A percentile compares a stretch with the other conserved stretches of the same genome.
Evolutionary conservation across 345 rosid genomes (phyloP).

Genomic region (Isatis tinctoria): DNA sequence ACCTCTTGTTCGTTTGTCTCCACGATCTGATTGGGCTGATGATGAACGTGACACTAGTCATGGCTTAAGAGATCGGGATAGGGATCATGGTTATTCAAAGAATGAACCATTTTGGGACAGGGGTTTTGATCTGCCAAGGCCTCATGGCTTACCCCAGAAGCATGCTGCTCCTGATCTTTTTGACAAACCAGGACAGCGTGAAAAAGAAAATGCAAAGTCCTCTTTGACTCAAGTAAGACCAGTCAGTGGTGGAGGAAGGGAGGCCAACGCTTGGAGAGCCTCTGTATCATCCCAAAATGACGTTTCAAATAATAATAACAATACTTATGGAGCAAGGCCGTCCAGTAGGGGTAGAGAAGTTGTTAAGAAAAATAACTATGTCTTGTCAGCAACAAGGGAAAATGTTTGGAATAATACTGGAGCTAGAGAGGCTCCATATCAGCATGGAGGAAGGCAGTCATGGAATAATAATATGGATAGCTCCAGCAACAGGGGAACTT

Average conservation of each 20-base stretch:
- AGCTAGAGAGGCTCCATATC: constrained; percentile 56
- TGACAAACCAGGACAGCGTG: constrained; percentile 60
- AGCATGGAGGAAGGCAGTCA: constrained; percentile 57
- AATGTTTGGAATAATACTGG: constrained; percentile 45
- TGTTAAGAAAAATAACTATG: constrained; percentile 49
- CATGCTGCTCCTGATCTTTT: constrained; percentile 43
- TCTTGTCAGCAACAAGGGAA: constrained; percentile 43
- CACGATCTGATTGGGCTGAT: constrained; percentile 98
- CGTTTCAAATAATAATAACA: constrained; percentile 43
- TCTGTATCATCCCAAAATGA: constrained; percentile 57
- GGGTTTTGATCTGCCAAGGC: constrained; percentile 68
- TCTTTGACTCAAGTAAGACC: constrained; percentile 56
- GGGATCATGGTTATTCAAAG: constrained; percentile 57
- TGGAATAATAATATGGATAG: constrained; percentile 51
- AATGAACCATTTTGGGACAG: constrained; percentile 70
- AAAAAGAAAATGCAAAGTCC: constrained; percentile 54
- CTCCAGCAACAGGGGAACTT: constrained; percentile 45
- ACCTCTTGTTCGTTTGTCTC: constrained; percentile 71
- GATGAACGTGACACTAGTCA: constrained; percentile 96
- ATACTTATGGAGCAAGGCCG: constrained; percentile 39
- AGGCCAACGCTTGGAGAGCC: constrained; percentile 68
- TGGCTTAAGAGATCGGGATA: constrained; percentile 56
- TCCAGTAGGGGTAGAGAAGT: constrained; percentile 48
- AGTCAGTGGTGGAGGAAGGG: constrained; percentile 65
- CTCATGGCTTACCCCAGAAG: constrained; percentile 57